phyloP scores from a whole-genome alignment of 106 monocot species.

The Allium cepa region DNA sequence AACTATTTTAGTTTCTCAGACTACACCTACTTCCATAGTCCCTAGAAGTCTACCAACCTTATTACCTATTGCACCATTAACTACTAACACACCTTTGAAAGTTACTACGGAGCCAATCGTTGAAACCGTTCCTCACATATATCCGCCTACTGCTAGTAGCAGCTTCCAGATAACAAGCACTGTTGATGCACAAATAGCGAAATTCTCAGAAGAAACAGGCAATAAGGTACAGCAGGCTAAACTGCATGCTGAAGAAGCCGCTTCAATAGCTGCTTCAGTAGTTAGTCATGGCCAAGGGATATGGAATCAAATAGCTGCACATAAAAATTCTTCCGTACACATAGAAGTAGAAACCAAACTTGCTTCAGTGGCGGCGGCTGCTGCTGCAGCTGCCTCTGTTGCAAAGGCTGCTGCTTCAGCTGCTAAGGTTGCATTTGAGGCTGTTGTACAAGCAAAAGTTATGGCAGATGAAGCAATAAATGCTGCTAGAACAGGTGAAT shows the following conservation, averaged over 20 bases:
- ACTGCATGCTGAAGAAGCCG: conserved; percentile 78
- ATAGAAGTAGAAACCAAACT: conserved; percentile 67
- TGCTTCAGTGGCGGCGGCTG: conserved; percentile 85
- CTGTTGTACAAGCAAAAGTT: conserved; percentile 85
- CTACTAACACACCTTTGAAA: conserved; percentile 20
- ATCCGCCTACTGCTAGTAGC: conserved; percentile 5
- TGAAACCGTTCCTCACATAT: conserved; percentile 9
- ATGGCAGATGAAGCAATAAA: conserved; percentile 84
- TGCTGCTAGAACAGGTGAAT: conserved; percentile 7
- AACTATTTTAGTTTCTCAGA: conserved; percentile 22
- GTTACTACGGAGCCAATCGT: conserved; percentile 18
- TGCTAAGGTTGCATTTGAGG: conserved; percentile 81
- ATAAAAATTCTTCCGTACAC: conserved; percentile 38
- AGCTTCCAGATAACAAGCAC: conserved; percentile 27
- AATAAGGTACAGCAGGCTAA: conserved; percentile 73
- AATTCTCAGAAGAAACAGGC: conserved; percentile 56
- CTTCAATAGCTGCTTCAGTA: conserved; percentile 58
- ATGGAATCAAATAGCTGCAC: conserved; percentile 60
- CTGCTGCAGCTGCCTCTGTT: conserved; percentile 75
- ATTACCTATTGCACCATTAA: conserved; percentile 1
- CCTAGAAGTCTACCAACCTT: conserved; percentile 14
- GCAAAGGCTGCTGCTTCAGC: conserved; percentile 92
- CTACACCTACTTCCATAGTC: conserved; percentile 16
- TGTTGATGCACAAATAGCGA: conserved; percentile 27
- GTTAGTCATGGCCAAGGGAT: conserved; percentile 56